Conservation (phyloP, 1,284 basidiomycete species). For the Cutaneotrichosporon daszewskae region DNA sequence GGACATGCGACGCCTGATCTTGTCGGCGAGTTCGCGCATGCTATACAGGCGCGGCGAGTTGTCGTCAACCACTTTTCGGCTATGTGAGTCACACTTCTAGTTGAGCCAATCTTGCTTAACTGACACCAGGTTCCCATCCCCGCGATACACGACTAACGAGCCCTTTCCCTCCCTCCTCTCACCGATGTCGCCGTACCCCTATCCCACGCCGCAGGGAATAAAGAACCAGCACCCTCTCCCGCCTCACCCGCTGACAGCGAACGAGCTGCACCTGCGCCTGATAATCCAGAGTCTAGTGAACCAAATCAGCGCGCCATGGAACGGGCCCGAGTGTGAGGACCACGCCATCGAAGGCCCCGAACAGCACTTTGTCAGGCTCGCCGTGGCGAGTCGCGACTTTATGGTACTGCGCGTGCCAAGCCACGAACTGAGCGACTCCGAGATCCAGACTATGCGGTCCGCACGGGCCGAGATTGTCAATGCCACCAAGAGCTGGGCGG, state of each 20-base stretch:
- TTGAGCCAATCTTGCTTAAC: background rate
- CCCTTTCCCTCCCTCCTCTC: conserved; percentile 50
- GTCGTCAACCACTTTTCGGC: conserved; percentile 78
- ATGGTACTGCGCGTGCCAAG: conserved; percentile 56
- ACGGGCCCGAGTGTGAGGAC: conserved; percentile 6
- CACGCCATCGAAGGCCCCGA: conserved; percentile 55
- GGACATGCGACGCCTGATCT: conserved; percentile 79
- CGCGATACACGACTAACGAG: conserved; percentile 26
- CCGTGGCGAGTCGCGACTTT: conserved; percentile 62
- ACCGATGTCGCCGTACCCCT: conserved; percentile 41
- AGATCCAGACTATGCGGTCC: conserved; percentile 58
- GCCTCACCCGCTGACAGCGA: conserved; percentile 27
- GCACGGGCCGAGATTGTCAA: conserved; percentile 63
- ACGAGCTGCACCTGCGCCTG: conserved; percentile 48
- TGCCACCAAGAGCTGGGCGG: conserved; percentile 51
- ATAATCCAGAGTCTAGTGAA: conserved; percentile 44
- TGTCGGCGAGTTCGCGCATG: conserved; percentile 71
- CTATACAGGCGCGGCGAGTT: conserved; percentile 60
- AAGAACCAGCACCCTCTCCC: background rate
- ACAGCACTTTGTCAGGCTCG: conserved; percentile 52
- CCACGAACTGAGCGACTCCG: conserved; percentile 38
- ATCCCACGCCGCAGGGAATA: conserved; percentile 11
- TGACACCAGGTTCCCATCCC: conserved; percentile 31
- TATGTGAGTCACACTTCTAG: conserved; percentile 53
- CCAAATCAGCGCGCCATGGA: conserved; percentile 44